Percentiles rank a stretch among this genome's conserved stretches.
phyloP scores from a whole-genome alignment of 2,329 filamentous ascomycete genomes.

The Rutstroemia sp. region DNA sequence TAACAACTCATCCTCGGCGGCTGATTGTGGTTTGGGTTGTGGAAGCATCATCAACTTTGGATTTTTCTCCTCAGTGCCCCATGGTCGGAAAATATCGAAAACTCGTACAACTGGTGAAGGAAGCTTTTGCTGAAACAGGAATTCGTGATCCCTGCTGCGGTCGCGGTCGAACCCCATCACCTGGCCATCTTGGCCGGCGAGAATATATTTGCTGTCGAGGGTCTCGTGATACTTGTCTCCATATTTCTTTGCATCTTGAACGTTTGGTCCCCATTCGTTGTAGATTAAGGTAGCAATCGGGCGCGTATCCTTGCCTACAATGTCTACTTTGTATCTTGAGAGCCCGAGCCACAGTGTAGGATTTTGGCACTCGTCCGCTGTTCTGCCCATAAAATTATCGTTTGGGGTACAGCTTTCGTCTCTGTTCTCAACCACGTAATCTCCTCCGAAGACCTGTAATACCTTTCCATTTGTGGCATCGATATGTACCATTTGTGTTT shows the following conservation, averaged over 20 bases:
- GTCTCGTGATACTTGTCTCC: slow-evolving; percentile 63
- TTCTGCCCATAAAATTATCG: slow-evolving; percentile 36
- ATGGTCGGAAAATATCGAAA: slow-evolving; percentile 77
- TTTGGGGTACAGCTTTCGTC: slow-evolving; percentile 65
- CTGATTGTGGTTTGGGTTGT: slow-evolving; percentile 62
- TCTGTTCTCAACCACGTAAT: slow-evolving; percentile 59
- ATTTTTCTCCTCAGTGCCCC: slow-evolving; percentile 60
- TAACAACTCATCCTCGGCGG: slow-evolving; percentile 41
- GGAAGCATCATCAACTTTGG: slow-evolving; percentile 77
- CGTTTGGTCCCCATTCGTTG: slow-evolving; percentile 92
- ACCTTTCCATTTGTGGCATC: slow-evolving; percentile 80
- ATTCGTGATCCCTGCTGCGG: slow-evolving; percentile 24
- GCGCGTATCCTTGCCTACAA: slow-evolving; percentile 68
- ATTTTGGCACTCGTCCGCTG: slow-evolving; percentile 67
- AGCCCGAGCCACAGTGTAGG: slow-evolving; percentile 78
- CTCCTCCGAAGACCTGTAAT: slow-evolving; percentile 75
- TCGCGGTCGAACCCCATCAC: slow-evolving; percentile 72
- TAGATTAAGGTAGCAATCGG: slow-evolving; percentile 86
- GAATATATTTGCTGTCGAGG: slow-evolving; percentile 83
- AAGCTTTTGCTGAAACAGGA: slow-evolving; percentile 61
- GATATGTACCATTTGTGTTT: slow-evolving; percentile 80
- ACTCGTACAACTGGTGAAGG: slow-evolving; percentile 75
- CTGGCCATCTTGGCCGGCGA: slow-evolving; percentile 76
- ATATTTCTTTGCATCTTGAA: slow-evolving; percentile 65
- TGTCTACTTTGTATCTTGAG: slow-evolving; percentile 83